Conservation (phyloP, 2,329 filamentous ascomycete genomes). For the Diaporthe longicolla region DNA sequence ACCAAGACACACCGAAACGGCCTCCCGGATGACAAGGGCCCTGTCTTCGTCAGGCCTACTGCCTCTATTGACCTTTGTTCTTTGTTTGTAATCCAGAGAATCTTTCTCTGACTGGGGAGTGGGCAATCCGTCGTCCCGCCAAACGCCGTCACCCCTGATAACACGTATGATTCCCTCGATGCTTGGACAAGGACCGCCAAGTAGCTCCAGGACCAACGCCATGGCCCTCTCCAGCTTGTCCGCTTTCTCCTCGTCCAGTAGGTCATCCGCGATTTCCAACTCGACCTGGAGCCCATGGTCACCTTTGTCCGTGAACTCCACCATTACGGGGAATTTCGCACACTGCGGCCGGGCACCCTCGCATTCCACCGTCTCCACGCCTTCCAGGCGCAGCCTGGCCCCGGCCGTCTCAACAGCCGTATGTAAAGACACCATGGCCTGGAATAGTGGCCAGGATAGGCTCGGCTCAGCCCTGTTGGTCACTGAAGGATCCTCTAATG, state of each 20-base stretch:
- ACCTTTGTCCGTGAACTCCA: not conserved
- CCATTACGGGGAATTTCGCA: slow-evolving; percentile 12
- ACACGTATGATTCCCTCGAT: not conserved
- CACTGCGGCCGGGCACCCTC: not conserved
- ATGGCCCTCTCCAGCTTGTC: not conserved
- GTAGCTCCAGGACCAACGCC: not conserved
- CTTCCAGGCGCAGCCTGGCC: not conserved
- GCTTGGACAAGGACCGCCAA: not conserved
- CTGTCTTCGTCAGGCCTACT: not conserved
- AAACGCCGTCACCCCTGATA: not conserved
- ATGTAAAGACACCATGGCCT: slow-evolving; percentile 14
- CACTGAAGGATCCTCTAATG: not conserved
- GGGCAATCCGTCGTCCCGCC: not conserved
- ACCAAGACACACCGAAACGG: not conserved
- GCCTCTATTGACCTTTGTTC: too few species aligned
- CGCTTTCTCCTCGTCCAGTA: not conserved
- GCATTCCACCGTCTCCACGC: slow-evolving; percentile 3
- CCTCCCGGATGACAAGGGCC: not conserved
- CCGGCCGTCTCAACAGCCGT: not conserved
- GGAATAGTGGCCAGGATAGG: not conserved
- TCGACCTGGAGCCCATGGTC: not conserved
- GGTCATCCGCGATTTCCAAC: not conserved
- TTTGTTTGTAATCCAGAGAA: not conserved
- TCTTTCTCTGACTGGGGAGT: not conserved
- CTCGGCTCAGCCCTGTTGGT: not conserved